phyloP scores from a whole-genome alignment of 495 filamentous ascomycete species.

The Cryomyces minteri region DNA sequence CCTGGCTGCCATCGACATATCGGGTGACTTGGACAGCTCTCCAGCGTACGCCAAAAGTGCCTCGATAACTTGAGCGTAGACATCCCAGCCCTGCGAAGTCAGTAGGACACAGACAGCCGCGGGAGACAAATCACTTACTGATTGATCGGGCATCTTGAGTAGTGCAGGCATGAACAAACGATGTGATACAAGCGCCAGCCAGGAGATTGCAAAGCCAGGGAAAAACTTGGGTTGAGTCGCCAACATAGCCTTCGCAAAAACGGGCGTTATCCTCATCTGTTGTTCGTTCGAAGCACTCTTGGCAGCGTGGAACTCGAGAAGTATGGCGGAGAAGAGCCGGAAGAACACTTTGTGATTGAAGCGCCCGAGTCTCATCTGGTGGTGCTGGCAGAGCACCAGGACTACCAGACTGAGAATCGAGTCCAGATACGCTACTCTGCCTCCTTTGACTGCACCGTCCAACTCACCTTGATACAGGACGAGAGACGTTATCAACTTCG shows the following conservation, averaged over 20 bases:
- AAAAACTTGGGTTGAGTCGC: conserved; percentile 58
- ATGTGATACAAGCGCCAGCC: conserved; percentile 68
- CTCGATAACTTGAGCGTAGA: conserved; percentile 58
- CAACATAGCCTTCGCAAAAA: conserved; percentile 53
- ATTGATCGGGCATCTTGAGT: conserved; percentile 46
- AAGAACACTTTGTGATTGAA: conserved; percentile 86
- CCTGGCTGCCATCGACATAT: conserved; percentile 50
- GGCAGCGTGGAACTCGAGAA: conserved; percentile 44
- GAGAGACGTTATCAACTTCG: conserved; percentile 60
- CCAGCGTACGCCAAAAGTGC: conserved; percentile 57
- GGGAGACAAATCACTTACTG: conserved; percentile 5
- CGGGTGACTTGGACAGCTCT: conserved; percentile 56
- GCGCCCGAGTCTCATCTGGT: conserved; percentile 57
- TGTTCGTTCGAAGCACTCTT: conserved; percentile 26
- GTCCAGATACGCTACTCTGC: conserved; percentile 49
- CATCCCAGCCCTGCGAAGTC: conserved; percentile 43
- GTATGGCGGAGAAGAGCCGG: conserved; percentile 69
- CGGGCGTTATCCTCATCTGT: conserved; percentile 50
- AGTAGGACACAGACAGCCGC: neutral
- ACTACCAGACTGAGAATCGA: conserved; percentile 57
- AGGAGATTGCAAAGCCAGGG: conserved; percentile 67
- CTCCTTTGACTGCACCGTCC: conserved; percentile 35
- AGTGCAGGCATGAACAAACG: conserved; percentile 71
- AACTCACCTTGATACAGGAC: conserved; percentile 44
- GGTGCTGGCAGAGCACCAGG: conserved; percentile 69